Base-by-base conservation (phyloP, 129 eudicot genomes). In the Artemisia argyi region DNA sequence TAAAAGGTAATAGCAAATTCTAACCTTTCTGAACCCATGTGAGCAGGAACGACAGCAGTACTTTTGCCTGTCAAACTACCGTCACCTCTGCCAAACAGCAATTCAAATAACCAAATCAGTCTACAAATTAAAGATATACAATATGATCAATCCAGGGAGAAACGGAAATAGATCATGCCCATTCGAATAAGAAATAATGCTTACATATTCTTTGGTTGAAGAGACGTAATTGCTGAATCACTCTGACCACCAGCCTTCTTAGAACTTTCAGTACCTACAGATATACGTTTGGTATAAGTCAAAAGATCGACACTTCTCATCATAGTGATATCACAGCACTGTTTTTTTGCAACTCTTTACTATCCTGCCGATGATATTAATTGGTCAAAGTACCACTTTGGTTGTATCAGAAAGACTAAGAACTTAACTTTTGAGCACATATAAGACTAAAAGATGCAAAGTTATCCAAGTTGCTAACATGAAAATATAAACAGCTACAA, bases 11-110 rank as follows among this genome's bases (percentile, higher is more conserved):
- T 71, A n/a, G 53, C 44, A 71, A 42, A 66, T 30, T 5, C 73
- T 24, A 15, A 93, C 98, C 98, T 87, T 64, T 89, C 96, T 56
- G 96, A 82, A 76, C 90, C 73, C 48, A 81, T 84, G 22, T 81
- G 87, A 81, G 85, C 65, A 50, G 93, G 84, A 73, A 90, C 73
- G 65, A 90, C 72, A 9, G 97, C 73, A 46, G 74, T 76, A 74
- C 89, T 87, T 83, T 76, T 90, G 22, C 90, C 81, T 54, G 84
- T 67, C 54, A 66, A 66, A 26, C 83, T 86, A 77, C 61, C 79
- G 70, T 94, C 89, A 50, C 79, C 81, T 53, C 89, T 87, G 82
- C 57, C 32, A 75, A 78, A 75, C 10, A 70, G 20, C 70, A 65
- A 62, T 65, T 30, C n/a, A 48, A 22, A 66, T 44, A 15, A 51